Evolutionary conservation across 345 rosid genomes (phyloP), one percentile per base, ranked within the genome.

Genomic region (Cardiospermum halicacabum): DNA sequence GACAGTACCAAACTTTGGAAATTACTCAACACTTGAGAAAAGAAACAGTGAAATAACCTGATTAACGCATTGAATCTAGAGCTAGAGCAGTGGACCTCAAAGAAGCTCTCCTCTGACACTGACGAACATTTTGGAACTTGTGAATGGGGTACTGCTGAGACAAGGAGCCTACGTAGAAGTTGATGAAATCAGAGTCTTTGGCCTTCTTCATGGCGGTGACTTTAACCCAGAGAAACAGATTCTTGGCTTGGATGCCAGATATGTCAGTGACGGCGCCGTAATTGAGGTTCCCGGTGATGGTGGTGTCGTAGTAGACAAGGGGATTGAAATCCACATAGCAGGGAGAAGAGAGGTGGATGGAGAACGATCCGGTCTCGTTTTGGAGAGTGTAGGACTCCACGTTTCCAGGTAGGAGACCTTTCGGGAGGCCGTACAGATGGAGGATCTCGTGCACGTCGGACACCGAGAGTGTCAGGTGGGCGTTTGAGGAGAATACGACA

Each of bases 391-490:
- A 88, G 32, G 97, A 88, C 26, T 69, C 66, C 19, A 91, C 83
- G 67, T 80, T 82, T 66, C 65, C 66, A 0, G 97, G 97, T 39
- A 91, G 49, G 28, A 88, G 77, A 30, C 97, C 97, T 63, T 73
- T 82, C 0, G 97, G 97, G 24, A 91, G 77, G 22, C 91, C 91
- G 68, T 76, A 86, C 26, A 15, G 7, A 0, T 82, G 84, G 47
- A 92, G 92, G 54, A 89, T 76, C 64, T 92, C 96, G 56, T 87
- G 92, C 67, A 85, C 60, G 70, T 89, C 94, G n/a, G n/a, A n/a
- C n/a, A 26, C 60, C 56, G 72, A 40, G 64, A 64, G 58, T 57
- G 66, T 60, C 71, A 65, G 77, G 56, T 27, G 62, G 70, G 72
- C 30, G 48, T 60, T 39, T 6, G 66, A 61, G 50, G 72, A 51